Base-by-base conservation (phyloP, 169 alveolate genomes). In the Plasmodium inui region DNA sequence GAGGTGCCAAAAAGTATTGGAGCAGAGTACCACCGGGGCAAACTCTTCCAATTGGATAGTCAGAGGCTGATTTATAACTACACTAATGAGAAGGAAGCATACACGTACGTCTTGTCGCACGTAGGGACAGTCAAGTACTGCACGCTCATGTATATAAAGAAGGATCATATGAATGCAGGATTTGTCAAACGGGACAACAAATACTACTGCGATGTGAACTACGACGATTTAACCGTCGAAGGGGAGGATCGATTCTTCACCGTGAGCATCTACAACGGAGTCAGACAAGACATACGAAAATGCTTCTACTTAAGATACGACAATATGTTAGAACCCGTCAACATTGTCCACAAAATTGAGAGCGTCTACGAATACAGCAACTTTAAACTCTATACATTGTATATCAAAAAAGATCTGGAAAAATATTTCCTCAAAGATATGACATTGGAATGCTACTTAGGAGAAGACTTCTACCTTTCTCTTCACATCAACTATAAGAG, bases 131-230 rank as follows among this genome's bases (percentile, higher is more conserved):
- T 41, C 7, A 86, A 86, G 26, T n/a, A 39, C 30, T 86, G 93
- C 28, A 57, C 93, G 0, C 70, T 86, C 17, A 74, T 86, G 81
- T 86, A 86, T 50, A 50, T 86, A 50, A 86, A 86, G 28, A 86
- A 39, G 76, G 86, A 74, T 0, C 8, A 86, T 17, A 55, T 78
- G 82, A 86, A 86, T 86, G 86, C 93, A 9, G 93, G 93, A 1
- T 86, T 86, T 76, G 34, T 74, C 0, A 86, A 76, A 30, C 0
- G 34, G 22, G 82, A 72, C 22, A 76, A 86, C 53, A 74, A 50
- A 2, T 32, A 86, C 26, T 19, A 30, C 7, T 86, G 93, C 32
- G 41, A 37, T 26, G 67, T 86, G 34, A 74, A 30, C 8, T 86
- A 86, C 70, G 93, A 86, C 28, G 93, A 86, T 10, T 32, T 86